Evolutionary conservation across 108 stramenopile genomes (phyloP), one percentile per base, ranked within the genome.

Genomic region (Fragilariopsis cylindrus): DNA sequence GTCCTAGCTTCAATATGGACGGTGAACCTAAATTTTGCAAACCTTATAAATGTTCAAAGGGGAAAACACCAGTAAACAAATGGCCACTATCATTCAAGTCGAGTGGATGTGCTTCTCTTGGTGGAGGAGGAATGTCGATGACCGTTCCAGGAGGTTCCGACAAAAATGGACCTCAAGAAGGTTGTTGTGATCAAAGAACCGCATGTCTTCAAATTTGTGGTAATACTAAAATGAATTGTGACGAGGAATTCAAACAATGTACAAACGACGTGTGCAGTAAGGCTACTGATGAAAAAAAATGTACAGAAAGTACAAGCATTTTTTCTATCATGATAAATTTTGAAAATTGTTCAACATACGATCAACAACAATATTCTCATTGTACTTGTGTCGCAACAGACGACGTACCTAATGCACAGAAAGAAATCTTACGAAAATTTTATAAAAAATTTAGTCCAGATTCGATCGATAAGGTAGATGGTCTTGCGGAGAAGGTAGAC

Each of bases 121-220:
- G 74, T 19, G 79, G 77, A 3, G 76, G 80, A 15, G 64, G 69
- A 30, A 62, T 75, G 47, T 78, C 75, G 70, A 77, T 76, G 75
- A 49, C 48, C 21, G 15, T 49, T 15, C 7, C 13, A 11, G 52
- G 13, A 53, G 15, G 7, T 30, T 30, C 11, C 41, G 71, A 58
- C 4, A 66, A 71, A 47, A 64, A 72, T 46, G 54, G 47, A n/a
- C 71, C 75, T 47, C 56, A 81, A 43, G 72, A 76, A 42, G 5
- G 55, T 15, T 87, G 86, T 58, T 87, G 86, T 49, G 70, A 87
- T 65, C 63, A 74, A 54, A 58, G 80, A 52, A 71, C 81, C 53
- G 81, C 83, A 0, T 87, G 86, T 68, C 75, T 75, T 71, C 86
- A 87, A 64, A 63, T 69, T n/a, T 87, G 86, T 67, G 83, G 83